Evolutionary conservation across 208 protist genomes (phyloP).

Genomic region (Leishmania aethiopica): DNA sequence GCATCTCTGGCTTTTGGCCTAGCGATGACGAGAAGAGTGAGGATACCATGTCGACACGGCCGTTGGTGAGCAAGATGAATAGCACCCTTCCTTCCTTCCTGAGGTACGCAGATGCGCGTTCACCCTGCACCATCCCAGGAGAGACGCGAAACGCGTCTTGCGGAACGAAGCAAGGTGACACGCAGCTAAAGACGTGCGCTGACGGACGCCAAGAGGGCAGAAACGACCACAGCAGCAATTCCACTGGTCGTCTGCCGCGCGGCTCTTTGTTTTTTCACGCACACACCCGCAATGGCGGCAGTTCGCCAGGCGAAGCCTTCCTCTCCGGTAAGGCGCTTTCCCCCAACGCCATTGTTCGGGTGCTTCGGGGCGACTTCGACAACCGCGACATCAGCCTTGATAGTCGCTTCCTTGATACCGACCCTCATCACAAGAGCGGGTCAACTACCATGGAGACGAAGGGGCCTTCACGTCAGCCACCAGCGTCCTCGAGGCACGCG

Average conservation of each 20-base stretch:
- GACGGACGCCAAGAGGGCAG: not conserved
- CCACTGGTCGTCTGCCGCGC: not conserved
- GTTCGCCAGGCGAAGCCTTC: not conserved
- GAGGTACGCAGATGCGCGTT: constrained; percentile 14
- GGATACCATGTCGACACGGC: too few species aligned
- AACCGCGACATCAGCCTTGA: constrained; percentile 35
- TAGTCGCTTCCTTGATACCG: constrained; percentile 15
- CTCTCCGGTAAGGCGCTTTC: not conserved
- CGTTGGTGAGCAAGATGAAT: constrained; percentile 1
- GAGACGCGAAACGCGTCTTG: not conserved
- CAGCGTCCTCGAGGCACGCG: not conserved
- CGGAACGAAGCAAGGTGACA: not conserved
- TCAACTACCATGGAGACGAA: not conserved
- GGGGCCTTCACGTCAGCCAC: not conserved
- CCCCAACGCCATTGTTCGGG: constrained; percentile 15
- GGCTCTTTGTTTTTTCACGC: not conserved
- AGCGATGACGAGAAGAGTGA: constrained; percentile 8
- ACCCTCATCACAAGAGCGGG: too few species aligned
- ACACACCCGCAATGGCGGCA: not conserved
- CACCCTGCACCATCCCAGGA: not conserved
- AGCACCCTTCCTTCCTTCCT: constrained; percentile 15
- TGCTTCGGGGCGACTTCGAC: constrained; percentile 39
- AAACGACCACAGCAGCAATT: too few species aligned
- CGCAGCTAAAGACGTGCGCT: not conserved
- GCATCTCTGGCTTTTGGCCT: constrained; percentile 6